Base-by-base conservation (phyloP, 441 rosid species). In the Brassica balearica region DNA sequence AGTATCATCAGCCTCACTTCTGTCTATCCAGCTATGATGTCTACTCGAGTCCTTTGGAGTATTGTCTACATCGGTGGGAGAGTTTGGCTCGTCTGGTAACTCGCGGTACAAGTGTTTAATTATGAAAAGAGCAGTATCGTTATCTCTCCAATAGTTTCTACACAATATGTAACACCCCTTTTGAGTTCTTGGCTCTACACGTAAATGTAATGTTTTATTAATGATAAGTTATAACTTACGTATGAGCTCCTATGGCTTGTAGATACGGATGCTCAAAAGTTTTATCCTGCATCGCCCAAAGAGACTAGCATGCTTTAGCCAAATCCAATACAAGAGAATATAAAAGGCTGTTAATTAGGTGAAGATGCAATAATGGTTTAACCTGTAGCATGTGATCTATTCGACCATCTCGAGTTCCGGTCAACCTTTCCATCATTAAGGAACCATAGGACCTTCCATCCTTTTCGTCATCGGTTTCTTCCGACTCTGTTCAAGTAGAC, bases 131-230 rank as follows among this genome's bases (percentile, higher is more conserved):
- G 98, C 98, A 9, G 98, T 91, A 78, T 95, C 99, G 22, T 68
- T 43, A 80, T 95, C 99, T 85, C 99, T 91, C 98, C 98, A 93
- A 76, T 93, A 93, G 86, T 95, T 95, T 82, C 98, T 95, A 94
- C 78, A 68, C 41, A 6, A 7, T 23, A 61, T 23, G 1, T 68
- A 74, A 6, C 12, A 70, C 64, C 58, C 38, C 36, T 29, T 69
- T 66, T 65, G 10, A 71, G 56, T 70, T 56, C 53, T 65, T 76
- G 41, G 53, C 34, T 43, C 8, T 38, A 58, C 43, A 32, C 2
- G 8, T 6, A 22, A 8, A 63, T 36, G 63, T 55, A 56, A 65
- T 22, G 64, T 32, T 36, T 22, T n/a, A 76, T 17, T 65, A 58
- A 12, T 68, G 23, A 25, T 29, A 67, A 66, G 43, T 53, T 41